Percentiles rank a stretch among this genome's conserved stretches.
These are phyloP conservation scores for Mortierella sp. DNA, from an alignment of 371 early-diverging fungal species.

Conservation along the genomic window DNA sequence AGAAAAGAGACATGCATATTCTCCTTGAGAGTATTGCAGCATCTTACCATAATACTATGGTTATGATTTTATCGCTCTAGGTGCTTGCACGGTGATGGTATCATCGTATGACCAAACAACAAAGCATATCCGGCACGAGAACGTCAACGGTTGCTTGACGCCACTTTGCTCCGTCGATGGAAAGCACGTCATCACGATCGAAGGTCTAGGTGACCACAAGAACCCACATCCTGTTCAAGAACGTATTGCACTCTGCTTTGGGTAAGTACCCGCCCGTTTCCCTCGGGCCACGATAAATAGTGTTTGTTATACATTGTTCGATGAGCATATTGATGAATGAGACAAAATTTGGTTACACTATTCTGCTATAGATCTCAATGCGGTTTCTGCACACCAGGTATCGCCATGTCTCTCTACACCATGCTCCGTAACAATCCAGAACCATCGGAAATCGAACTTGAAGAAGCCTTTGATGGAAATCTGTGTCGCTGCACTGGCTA, in stretches of 20 bases:
- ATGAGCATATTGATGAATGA: no score
- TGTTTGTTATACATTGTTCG: no score
- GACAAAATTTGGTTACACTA: no score
- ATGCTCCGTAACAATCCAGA: neutral
- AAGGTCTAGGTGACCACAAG: conserved; percentile 1
- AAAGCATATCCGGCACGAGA: neutral
- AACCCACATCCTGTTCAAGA: neutral
- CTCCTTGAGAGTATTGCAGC: no score
- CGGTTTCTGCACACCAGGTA: conserved; percentile 3
- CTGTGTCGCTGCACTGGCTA: conserved; percentile 1
- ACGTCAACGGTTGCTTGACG: neutral
- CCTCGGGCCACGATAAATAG: no score
- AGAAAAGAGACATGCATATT: no score
- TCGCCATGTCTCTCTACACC: neutral
- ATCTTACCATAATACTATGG: no score
- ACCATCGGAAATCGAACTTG: neutral
- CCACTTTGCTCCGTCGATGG: conserved; percentile 3
- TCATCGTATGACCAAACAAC: neutral
- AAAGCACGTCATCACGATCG: neutral
- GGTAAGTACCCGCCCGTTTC: no score
- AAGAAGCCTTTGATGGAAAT: neutral
- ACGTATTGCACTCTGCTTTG: neutral
- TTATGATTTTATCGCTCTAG: neutral
- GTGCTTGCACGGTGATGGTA: neutral
- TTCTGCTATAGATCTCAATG: neutral